Evolutionary conservation across 108 stramenopile genomes (phyloP), one percentile per base, ranked within the genome.

Genomic region (Seminavis robusta): DNA sequence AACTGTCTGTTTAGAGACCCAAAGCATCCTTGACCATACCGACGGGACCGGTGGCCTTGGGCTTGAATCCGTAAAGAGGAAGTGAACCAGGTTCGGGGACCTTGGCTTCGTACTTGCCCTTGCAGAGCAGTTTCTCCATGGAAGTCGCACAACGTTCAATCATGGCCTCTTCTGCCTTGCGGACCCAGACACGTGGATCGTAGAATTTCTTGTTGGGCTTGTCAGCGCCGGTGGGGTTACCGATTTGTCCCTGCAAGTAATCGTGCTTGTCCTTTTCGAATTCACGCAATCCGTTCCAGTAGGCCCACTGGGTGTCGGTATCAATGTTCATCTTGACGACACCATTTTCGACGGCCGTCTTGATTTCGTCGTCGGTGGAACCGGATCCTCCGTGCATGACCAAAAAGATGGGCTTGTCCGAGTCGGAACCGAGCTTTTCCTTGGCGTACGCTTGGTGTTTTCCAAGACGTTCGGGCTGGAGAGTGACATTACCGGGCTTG

Each of bases 181-280:
- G 89, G 47, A 90, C 49, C 89, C 88, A 89, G 39, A 83, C 81
- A 57, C 92, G 87, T 10, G 92, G 92, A 61, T 94, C 93, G 74
- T 94, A 94, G 61, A 68, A 90, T 73, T 94, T 94, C 81, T 94
- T 94, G 93, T 94, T 94, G 19, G 93, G 93, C 65, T 83, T 87
- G 52, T 94, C 93, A 11, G 69, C 70, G 28, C 93, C 93, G 38
- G 76, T 73, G 36, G 93, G 93, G 80, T n/a, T n/a, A n/a, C n/a
- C n/a, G n/a, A n/a, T n/a, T n/a, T n/a, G n/a, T n/a, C n/a, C n/a
- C n/a, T n/a, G 91, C 33, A 89, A 77, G 61, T 72, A 89, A 51
- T 76, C 83, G 21, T 36, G 63, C 49, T 88, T 84, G 3, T 63
- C 72, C 1, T 66, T 46, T 33, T 80, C 80, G 42, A 84, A 88